Evolutionary conservation across 2,329 filamentous ascomycete genomes (phyloP), one percentile per base, ranked within the genome.

Genomic region (Alternaria ventricosa): DNA sequence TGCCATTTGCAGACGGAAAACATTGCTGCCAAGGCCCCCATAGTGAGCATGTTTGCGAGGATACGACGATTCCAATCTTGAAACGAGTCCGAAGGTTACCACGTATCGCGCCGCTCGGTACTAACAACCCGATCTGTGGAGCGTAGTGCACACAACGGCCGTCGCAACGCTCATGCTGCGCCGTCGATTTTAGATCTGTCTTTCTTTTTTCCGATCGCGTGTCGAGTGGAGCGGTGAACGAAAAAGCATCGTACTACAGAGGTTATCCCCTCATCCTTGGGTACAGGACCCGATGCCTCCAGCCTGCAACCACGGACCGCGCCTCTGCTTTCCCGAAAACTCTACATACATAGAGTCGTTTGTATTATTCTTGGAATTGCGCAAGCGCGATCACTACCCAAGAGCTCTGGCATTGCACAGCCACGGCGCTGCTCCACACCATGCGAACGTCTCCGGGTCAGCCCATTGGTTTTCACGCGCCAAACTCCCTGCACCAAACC

Each of bases 41-140:
- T 46, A 20, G 33, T 61, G 60, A 65, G 56, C 53, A 51, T 63
- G 67, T 64, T 60, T 30, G 33, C 54, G 50, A 43, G 22, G 30
- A 47, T 54, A 65, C 51, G 64, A 66, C 28, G 47, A 58, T 18
- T 63, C 63, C 60, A 57, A 50, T 46, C 25, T 49, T 55, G 59
- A 55, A 47, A 58, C 61, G 18, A 60, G 25, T 15, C 43, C 51
- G 55, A 41, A 58, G 56, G 65, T 65, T 60, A 66, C 68, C 43
- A 51, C 28, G 46, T n/a, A 54, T 43, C 36, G 61, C 63, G 54
- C 60, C 56, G 46, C 61, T 65, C 55, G 61, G 62, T 45, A 33
- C 55, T 55, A 55, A 33, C 47, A 28, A 68, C 63, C 63, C 57
- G 63, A 69, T 66, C 63, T 66, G 63, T 68, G 61, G 66, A 68